These are phyloP conservation scores for Scheffersomyces quercinus DNA, from an alignment of 1,139 yeast species.

Conservation along the genomic window DNA sequence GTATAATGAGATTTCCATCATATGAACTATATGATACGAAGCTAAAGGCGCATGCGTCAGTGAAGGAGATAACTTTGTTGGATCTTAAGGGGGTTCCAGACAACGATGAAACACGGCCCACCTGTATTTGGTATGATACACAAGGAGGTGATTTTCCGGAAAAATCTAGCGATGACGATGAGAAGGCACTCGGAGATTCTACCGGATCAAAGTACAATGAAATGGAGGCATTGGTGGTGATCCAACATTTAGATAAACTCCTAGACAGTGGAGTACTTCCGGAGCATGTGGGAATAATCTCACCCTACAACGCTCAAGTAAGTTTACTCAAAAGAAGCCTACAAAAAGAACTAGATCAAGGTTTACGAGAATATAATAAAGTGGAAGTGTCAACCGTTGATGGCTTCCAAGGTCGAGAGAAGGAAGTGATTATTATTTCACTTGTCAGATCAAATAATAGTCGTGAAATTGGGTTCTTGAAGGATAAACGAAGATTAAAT, in stretches of 20 bases:
- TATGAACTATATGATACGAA: conserved; percentile 59
- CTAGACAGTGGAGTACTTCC: conserved; percentile 47
- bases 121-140: conserved; percentile 82
- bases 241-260: conserved; percentile 54
- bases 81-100: conserved; percentile 58
- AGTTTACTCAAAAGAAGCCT: conserved; percentile 49
- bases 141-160: conserved; percentile 87
- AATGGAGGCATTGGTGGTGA: conserved; percentile 65
- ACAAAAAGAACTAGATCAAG: conserved; percentile 9
- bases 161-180: conserved; percentile 44
- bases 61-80: conserved; percentile 49
- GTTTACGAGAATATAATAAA: background rate
- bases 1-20: conserved; percentile 82
- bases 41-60: conserved; percentile 63
- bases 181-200: conserved; percentile 12
- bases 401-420: conserved; percentile 63
- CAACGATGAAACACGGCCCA: conserved; percentile 29
- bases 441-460: conserved; percentile 48
- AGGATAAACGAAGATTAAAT: conserved; percentile 70
- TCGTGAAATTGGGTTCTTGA: conserved; percentile 72
- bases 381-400: conserved; percentile 50
- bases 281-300: conserved; percentile 71
- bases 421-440: conserved; percentile 69
- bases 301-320: conserved; percentile 91
- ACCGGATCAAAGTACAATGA: conserved; percentile 66